These are phyloP conservation scores for Cryptosporidium parvum DNA, from an alignment of 169 alveolate genomes.

Conservation along the genomic window DNA sequence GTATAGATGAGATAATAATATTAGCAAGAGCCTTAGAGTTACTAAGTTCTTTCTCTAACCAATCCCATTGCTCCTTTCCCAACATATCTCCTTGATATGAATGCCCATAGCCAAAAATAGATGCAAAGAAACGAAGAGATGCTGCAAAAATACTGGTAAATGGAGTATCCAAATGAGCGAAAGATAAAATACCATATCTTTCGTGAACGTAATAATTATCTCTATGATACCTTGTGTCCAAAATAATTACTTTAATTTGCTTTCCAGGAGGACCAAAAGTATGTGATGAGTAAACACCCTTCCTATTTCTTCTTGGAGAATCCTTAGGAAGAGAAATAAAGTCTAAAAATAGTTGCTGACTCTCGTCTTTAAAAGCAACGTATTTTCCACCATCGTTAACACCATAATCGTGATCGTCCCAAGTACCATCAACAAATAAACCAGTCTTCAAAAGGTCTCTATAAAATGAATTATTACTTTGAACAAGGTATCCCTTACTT, in stretches of 20 bases:
- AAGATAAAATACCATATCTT: constrained; percentile 32
- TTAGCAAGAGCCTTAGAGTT: constrained; percentile 88
- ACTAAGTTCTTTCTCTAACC: constrained; percentile 89
- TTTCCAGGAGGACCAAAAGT: constrained; percentile 82
- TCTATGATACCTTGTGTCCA: constrained; percentile 85
- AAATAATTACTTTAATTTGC: constrained; percentile 83
- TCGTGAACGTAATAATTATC: constrained; percentile 66
- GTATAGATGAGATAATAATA: constrained; percentile 89
- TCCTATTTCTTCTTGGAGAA: constrained; percentile 84
- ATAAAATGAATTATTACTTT: constrained; percentile 17
- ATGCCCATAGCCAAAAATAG: constrained; percentile 50
- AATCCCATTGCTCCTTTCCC: constrained; percentile 91
- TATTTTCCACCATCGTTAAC: constrained; percentile 84
- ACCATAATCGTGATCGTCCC: constrained; percentile 90
- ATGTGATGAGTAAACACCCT: constrained; percentile 85
- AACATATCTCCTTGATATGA: constrained; percentile 86
- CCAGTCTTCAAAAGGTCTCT: constrained; percentile 30
- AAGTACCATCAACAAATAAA: constrained; percentile 80
- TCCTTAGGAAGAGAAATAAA: constrained; percentile 83
- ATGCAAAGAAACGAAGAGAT: constrained; percentile 39
- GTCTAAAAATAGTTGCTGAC: constrained; percentile 81
- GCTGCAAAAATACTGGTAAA: constrained; percentile 69
- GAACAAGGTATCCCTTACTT: constrained; percentile 26
- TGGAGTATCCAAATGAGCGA: constrained; percentile 31
- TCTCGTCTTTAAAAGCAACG: constrained; percentile 78